Evolutionary conservation across 140 eudicot species (phyloP), one percentile per base, ranked within the genome.

Genomic region (Flaveria floridana): DNA sequence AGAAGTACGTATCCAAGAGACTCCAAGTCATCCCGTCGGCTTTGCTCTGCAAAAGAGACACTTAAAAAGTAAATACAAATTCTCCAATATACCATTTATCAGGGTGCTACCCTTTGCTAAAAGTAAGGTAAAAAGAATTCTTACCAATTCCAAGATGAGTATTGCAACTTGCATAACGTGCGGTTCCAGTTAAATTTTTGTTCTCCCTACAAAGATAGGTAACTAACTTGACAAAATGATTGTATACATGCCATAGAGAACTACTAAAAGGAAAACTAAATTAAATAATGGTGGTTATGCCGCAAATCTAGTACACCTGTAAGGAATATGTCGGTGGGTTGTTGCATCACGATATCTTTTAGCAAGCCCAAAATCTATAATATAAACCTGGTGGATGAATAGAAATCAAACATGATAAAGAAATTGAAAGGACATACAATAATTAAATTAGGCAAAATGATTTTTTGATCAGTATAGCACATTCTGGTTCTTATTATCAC

Each of bases 311-410:
- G 70, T 2, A 37, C 59, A 94, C 99, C 99, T 94, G 90, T 94
- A 94, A 30, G 97, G 96, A 78, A 94, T 94, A 79, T 94, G 99
- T 15, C 99, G 84, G 81, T 93, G 84, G 23, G 91, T 90, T 48
- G 97, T 82, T 52, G 96, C 86, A 76, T 94, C 99, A 7, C 97
- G 94, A 68, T 90, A 94, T 85, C 99, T 83, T 87, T 94, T 94
- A n/a, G 97, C 99, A 76, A 94, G 96, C 75, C 99, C 99, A 85
- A 94, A 94, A 83, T 94, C 99, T n/a, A 90, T 94, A 70, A 94
- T 84, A 76, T 94, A 94, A 68, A 94, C 99, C 99, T 94, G 76
- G 57, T 30, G 23, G 14, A 47, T 20, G 7, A 62, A 59, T 7
- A 75, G 1, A 75, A 34, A 64, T 75, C 21, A 50, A 50, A 67